Conservation (phyloP, 768 basidiomycete genomes). For the Russula abietina region DNA sequence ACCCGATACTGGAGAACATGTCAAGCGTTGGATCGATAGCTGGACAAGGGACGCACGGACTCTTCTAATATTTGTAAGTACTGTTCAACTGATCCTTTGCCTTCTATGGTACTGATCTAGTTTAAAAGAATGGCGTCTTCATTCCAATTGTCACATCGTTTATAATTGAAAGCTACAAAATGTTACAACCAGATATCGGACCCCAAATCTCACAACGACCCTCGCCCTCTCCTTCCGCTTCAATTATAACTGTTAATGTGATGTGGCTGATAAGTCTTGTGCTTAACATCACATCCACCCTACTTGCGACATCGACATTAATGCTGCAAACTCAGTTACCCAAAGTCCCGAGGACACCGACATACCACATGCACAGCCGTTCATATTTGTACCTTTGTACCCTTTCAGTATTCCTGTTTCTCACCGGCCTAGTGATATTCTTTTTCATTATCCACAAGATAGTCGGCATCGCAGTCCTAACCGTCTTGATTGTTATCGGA, state of each 20-base stretch:
- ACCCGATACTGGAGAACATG: background rate
- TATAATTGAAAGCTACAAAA: conserved; percentile 22
- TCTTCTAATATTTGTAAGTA: conserved; percentile 21
- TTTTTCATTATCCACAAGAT: conserved; percentile 30
- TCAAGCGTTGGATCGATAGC: background rate
- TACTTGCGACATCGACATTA: conserved; percentile 13
- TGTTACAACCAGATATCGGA: conserved; percentile 9
- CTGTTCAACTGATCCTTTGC: too few species aligned
- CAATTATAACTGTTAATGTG: conserved; percentile 8
- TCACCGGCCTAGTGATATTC: conserved; percentile 43
- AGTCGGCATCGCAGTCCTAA: conserved; percentile 1
- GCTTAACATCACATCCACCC: conserved; percentile 15
- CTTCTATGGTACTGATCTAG: background rate
- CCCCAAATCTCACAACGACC: background rate
- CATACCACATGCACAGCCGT: too few species aligned
- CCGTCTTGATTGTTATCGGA: background rate
- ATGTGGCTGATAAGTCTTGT: conserved; percentile 20
- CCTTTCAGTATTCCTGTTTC: conserved; percentile 38
- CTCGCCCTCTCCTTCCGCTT: background rate
- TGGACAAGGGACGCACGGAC: conserved; percentile 19
- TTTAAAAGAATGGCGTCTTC: conserved; percentile 25
- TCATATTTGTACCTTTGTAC: too few species aligned
- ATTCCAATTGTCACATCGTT: conserved; percentile 24
- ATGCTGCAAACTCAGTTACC: conserved; percentile 18
- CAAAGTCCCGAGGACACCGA: too few species aligned